phyloP scores from a whole-genome alignment of 257 asterid species.

The Asclepias syriaca region DNA sequence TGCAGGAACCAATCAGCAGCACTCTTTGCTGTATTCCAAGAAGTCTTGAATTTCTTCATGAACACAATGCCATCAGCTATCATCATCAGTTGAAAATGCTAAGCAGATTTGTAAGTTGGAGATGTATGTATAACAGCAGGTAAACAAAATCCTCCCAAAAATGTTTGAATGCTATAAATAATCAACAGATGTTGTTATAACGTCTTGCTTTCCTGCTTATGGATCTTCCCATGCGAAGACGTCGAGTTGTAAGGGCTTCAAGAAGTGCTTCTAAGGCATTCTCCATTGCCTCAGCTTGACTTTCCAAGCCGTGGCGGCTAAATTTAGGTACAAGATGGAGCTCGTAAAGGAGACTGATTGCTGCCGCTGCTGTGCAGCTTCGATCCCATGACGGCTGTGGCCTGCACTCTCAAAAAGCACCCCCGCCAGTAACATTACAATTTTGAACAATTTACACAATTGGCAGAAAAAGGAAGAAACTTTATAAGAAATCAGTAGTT shows the following conservation, averaged over 20 bases:
- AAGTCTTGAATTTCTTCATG: background rate
- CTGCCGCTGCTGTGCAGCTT: slow-evolving; percentile 99
- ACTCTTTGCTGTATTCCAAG: background rate
- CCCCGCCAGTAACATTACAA: background rate
- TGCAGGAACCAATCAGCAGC: background rate
- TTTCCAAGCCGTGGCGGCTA: slow-evolving; percentile 44
- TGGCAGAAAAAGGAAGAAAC: background rate
- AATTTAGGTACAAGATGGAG: slow-evolving; percentile 59
- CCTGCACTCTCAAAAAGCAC: slow-evolving; percentile 33
- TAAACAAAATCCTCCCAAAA: background rate
- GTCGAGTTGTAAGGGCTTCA: slow-evolving; percentile 63
- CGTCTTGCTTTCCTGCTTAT: slow-evolving; percentile 53
- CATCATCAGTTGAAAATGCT: background rate
- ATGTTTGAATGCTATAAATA: background rate
- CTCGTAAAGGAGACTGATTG: slow-evolving; percentile 71
- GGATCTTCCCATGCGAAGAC: slow-evolving; percentile 78
- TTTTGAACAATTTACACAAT: background rate
- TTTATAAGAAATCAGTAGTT: background rate
- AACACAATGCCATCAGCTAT: background rate
- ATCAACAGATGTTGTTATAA: slow-evolving; percentile 46
- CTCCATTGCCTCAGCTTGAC: slow-evolving; percentile 60
- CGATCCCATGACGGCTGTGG: slow-evolving; percentile 99
- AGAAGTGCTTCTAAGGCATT: slow-evolving; percentile 53
- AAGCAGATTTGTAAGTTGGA: background rate
- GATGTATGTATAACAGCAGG: background rate